Conservation (phyloP, 2,329 filamentous ascomycete species). For the Hypoxylon sp. region DNA sequence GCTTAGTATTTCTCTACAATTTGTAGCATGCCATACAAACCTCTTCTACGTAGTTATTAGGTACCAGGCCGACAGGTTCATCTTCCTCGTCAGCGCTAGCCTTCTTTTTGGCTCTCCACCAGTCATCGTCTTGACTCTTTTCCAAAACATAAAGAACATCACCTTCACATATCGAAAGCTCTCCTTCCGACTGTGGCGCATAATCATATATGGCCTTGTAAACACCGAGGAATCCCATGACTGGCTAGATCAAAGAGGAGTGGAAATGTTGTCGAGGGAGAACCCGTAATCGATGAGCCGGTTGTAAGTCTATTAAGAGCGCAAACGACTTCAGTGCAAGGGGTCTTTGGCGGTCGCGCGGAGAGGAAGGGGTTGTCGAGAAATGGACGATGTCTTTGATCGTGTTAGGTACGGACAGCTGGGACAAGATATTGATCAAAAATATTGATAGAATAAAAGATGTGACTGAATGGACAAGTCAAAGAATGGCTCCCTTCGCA, state of each 20-base stretch:
- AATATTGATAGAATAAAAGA: too few relatives aligned
- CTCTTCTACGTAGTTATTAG: conserved; percentile 95
- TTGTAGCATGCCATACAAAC: conserved; percentile 59
- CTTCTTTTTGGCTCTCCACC: conserved; percentile 97
- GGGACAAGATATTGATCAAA: conserved; percentile 2
- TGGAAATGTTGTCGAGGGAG: background rate
- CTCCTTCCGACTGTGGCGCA: conserved; percentile 82
- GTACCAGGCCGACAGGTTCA: conserved; percentile 88
- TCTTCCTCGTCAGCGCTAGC: conserved; percentile 85
- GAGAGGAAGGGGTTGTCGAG: conserved; percentile 6
- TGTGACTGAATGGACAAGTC: too few relatives aligned
- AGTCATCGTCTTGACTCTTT: conserved; percentile 79
- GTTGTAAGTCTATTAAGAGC: background rate
- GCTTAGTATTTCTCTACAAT: conserved; percentile 52
- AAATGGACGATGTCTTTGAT: too few relatives aligned
- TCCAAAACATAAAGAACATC: conserved; percentile 90
- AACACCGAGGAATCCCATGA: conserved; percentile 91
- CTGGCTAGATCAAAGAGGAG: conserved; percentile 19
- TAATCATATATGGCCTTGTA: conserved; percentile 95
- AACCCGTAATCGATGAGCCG: background rate
- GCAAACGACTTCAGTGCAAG: conserved; percentile 12
- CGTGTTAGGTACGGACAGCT: too few relatives aligned
- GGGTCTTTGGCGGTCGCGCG: conserved; percentile 5
- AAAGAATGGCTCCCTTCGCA: conserved; percentile 13
- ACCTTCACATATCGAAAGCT: conserved; percentile 84